Conservation (phyloP, 495 filamentous ascomycete species). For the Pyrenopolyporus hunteri region DNA sequence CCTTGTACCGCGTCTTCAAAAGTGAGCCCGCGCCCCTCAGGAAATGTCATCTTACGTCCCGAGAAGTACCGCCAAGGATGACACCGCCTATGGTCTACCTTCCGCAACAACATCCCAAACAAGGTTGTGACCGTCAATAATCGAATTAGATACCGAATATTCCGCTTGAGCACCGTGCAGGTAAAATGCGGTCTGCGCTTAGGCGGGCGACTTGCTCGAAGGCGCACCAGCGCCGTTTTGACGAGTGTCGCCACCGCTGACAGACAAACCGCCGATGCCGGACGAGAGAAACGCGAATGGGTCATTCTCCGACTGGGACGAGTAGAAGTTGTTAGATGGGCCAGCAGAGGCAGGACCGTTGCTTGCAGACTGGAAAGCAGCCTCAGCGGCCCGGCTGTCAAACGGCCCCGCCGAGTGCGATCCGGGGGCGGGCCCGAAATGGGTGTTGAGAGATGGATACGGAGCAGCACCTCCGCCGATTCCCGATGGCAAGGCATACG, state of each 20-base stretch:
- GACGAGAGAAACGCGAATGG: conserved; percentile 90
- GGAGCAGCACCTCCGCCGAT: conserved; percentile 78
- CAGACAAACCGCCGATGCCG: conserved; percentile 78
- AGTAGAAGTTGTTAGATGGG: conserved; percentile 64
- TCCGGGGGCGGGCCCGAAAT: conserved; percentile 71
- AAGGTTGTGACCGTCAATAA: conserved; percentile 38
- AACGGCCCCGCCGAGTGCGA: conserved; percentile 87
- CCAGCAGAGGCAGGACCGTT: conserved; percentile 71
- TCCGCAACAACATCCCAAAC: conserved; percentile 41
- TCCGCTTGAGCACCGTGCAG: conserved; percentile 24
- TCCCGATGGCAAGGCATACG: conserved; percentile 88
- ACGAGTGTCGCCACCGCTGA: conserved; percentile 81
- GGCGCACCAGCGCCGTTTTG: conserved; percentile 73
- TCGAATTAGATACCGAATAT: conserved; percentile 34
- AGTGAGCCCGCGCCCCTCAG: conserved; percentile 40
- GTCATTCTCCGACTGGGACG: conserved; percentile 67
- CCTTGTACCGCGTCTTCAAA: conserved; percentile 43
- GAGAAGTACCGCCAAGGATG: conserved; percentile 47
- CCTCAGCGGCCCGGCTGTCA: conserved; percentile 90
- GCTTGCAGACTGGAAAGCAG: conserved; percentile 85
- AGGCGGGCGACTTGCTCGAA: conserved; percentile 69
- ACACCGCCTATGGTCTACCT: conserved; percentile 40
- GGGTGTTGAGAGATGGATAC: conserved; percentile 84
- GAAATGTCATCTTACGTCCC: conserved; percentile 46
- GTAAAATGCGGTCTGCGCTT: conserved; percentile 25